Evolutionary conservation across 2,329 filamentous ascomycete species (phyloP), one percentile per base, ranked within the genome.

Genomic region (Aspergillus caelatus): DNA sequence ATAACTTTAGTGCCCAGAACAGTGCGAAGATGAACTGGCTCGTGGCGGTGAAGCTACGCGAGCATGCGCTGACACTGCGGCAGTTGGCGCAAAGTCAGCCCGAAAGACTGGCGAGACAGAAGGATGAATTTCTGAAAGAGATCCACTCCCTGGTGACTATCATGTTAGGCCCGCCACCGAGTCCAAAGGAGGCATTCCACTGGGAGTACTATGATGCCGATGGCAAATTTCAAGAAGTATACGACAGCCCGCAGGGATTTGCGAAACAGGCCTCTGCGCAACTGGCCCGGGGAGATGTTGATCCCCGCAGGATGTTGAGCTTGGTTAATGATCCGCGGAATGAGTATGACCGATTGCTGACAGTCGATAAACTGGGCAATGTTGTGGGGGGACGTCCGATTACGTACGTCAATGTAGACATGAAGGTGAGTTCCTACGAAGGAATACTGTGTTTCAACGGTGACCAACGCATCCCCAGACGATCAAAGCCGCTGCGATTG

Each of bases 251-350:
- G 0, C 82, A 86, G 9, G 86, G 86, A 5, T 95, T 96, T 70
- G 89, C 92, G 0, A 56, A 50, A 2, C 59, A 65, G 3, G 83
- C 83, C 30, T 87, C 92, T 55, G 83, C 88, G 68, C 79, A 84
- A 64, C 88, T 58, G 26, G 39, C 43, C 53, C 41, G 32, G 30
- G 26, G 48, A 16, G 57, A 57, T 34, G 59, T 68, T 10, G 65
- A 67, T 11, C 68, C 66, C 0, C 56, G 61, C 1, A 36, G 63
- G 12, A 28, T 94, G 78, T 89, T 96, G 70, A 94, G 91, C 39
- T 85, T 97, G 1, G 91, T 96, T 56, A 90, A 96, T 74, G 93
- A 96, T 75, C 93, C 93, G 6, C 87, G 93, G 11, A 91, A 96
- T 77, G 83, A 87, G 39, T 90, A 91, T 66, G 85, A 89, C 66